These are phyloP conservation scores for Suillus lakei DNA, from an alignment of 768 basidiomycete species.

Conservation along the genomic window DNA sequence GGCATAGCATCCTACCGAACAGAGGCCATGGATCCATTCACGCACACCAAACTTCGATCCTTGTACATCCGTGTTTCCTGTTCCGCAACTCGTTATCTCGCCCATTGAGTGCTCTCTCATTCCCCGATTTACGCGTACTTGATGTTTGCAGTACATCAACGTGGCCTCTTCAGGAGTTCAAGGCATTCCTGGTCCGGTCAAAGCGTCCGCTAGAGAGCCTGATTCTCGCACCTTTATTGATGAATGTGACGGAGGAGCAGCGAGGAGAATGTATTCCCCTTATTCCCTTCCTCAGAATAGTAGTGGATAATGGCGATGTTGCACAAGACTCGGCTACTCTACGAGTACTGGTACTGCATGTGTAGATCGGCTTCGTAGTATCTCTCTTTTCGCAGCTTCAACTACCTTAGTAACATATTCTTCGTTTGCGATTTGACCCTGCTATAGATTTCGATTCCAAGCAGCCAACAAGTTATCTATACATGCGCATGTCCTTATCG, in stretches of 20 bases:
- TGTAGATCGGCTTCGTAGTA: too few species aligned
- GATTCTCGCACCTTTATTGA: conserved; percentile 14
- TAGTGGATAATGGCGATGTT: not conserved
- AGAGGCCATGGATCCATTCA: not conserved
- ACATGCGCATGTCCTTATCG: too few species aligned
- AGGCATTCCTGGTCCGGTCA: conserved; percentile 22
- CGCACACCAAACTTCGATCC: not conserved
- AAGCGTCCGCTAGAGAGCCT: conserved; percentile 28
- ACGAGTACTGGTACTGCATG: not conserved
- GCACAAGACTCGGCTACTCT: not conserved
- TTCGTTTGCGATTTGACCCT: too few species aligned
- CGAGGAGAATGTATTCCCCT: conserved; percentile 15
- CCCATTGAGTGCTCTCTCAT: conserved; percentile 19
- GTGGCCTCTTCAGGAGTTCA: conserved; percentile 23
- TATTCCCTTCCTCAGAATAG: conserved; percentile 22
- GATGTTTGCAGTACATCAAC: conserved; percentile 11
- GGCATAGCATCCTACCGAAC: not conserved
- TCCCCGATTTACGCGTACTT: conserved; percentile 19
- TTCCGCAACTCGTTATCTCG: not conserved
- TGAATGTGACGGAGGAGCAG: conserved; percentile 14
- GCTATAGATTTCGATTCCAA: too few species aligned
- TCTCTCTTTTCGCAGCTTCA: too few species aligned
- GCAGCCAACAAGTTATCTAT: too few species aligned
- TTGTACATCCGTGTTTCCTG: not conserved
- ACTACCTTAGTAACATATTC: too few species aligned